phyloP scores from a whole-genome alignment of 2,329 filamentous ascomycete species.

The Trichophyton benhamiae region DNA sequence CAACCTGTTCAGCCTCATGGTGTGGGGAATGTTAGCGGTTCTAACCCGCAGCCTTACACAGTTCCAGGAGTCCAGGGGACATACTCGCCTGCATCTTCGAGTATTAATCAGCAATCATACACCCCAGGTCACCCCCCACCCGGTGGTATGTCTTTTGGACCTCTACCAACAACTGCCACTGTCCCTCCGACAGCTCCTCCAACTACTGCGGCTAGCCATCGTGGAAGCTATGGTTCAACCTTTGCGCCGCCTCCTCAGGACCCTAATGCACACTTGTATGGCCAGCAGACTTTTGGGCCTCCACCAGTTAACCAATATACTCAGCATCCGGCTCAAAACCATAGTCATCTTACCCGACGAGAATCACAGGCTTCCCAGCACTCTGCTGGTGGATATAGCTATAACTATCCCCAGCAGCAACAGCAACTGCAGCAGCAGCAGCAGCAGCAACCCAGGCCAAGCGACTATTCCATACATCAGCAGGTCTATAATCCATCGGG shows the following conservation, averaged over 20 bases:
- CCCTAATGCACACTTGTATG: constrained; percentile 27
- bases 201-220: constrained; percentile 12
- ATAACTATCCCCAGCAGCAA: constrained; percentile 29
- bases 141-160: constrained; percentile 21
- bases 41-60: constrained; percentile 3
- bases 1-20: constrained; percentile 6
- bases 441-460: constrained; percentile 15
- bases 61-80: not conserved
- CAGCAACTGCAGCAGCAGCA: constrained; percentile 18
- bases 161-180: constrained; percentile 9
- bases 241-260: constrained; percentile 25
- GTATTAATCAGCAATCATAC: constrained; percentile 12
- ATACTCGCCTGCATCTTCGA: not conserved
- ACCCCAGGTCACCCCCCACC: not conserved
- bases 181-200: constrained; percentile 9
- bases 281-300: constrained; percentile 19
- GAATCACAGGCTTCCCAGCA: constrained; percentile 14
- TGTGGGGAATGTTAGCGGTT: not conserved
- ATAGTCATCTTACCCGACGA: constrained; percentile 12
- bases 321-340: constrained; percentile 6
- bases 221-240: constrained; percentile 14
- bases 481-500: constrained; percentile 38
- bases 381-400: constrained; percentile 30
- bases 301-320: constrained; percentile 5
- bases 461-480: constrained; percentile 33